A percentile compares a stretch with the other conserved stretches of the same genome.
These are phyloP conservation scores for Cyclotella sp. DNA, from an alignment of 108 stramenopile species.

Conservation along the genomic window DNA sequence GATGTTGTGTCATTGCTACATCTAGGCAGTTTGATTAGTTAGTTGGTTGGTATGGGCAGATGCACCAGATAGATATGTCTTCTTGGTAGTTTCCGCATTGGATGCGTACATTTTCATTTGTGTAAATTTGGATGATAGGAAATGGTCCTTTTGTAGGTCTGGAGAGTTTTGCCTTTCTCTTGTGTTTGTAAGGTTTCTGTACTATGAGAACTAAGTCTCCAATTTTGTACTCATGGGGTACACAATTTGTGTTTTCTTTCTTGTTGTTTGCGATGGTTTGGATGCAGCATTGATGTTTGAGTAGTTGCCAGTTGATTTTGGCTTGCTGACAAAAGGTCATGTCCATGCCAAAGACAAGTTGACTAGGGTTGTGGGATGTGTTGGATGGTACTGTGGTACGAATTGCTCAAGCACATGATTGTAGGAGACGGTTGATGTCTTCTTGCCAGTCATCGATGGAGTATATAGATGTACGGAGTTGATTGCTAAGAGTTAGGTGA, in stretches of 20 bases:
- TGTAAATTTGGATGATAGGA: too few species aligned
- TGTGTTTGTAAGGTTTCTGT: too few species aligned
- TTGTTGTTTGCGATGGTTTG: constrained; percentile 10
- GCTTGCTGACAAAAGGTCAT: constrained; percentile 21
- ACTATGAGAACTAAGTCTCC: neutral
- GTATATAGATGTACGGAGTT: constrained; percentile 7
- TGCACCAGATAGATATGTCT: too few species aligned
- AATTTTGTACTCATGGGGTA: constrained; percentile 8
- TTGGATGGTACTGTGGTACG: constrained; percentile 7
- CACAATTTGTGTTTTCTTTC: constrained; percentile 23
- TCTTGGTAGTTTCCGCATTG: too few species aligned
- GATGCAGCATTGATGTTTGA: neutral
- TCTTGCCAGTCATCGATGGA: neutral
- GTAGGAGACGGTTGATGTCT: constrained; percentile 13
- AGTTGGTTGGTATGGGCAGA: too few species aligned
- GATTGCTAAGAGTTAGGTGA: constrained; percentile 28
- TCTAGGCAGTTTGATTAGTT: too few species aligned
- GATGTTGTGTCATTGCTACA: too few species aligned
- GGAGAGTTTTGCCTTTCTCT: too few species aligned
- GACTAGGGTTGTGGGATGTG: constrained; percentile 1
- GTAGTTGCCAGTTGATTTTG: constrained; percentile 14
- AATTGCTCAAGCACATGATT: constrained; percentile 12
- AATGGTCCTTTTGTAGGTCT: too few species aligned
- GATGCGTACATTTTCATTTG: too few species aligned
- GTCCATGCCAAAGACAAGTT: constrained; percentile 15